These are phyloP conservation scores for Paramarasmius palmivorus DNA, from an alignment of 1,284 basidiomycete genomes.

Conservation along the genomic window DNA sequence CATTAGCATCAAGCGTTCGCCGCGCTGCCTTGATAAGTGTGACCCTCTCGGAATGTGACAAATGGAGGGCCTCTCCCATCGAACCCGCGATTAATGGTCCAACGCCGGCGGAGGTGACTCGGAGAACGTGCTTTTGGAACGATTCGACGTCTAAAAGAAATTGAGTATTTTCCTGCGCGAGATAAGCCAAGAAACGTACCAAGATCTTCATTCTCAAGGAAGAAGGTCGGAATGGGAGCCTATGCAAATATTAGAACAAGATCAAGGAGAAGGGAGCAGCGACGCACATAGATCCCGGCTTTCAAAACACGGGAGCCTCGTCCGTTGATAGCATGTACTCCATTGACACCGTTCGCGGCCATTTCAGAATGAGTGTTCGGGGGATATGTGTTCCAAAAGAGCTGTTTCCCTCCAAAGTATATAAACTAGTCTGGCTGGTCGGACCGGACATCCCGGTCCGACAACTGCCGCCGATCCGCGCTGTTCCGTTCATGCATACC, in stretches of 20 bases:
- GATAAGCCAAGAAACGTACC: slow-evolving; percentile 42
- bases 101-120: slow-evolving; percentile 72
- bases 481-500: background rate
- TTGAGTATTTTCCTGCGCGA: slow-evolving; percentile 9
- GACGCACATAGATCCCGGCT: slow-evolving; percentile 64
- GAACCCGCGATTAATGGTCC: slow-evolving; percentile 79
- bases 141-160: slow-evolving; percentile 62
- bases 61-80: slow-evolving; percentile 84
- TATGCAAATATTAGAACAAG: background rate
- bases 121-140: slow-evolving; percentile 75
- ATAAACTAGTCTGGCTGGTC: background rate
- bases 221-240: slow-evolving; percentile 87
- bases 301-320: slow-evolving; percentile 52
- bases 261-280: background rate
- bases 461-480: background rate
- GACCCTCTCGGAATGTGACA: slow-evolving; percentile 73
- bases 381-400: too few species aligned
- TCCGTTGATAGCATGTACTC: slow-evolving; percentile 14
- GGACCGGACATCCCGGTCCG: background rate
- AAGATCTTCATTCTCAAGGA: slow-evolving; percentile 77
- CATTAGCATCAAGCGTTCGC: slow-evolving; percentile 68
- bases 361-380: slow-evolving; percentile 23
- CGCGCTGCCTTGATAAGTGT: slow-evolving; percentile 73
- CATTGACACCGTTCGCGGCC: slow-evolving; percentile 39
- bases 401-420: too few species aligned